phyloP scores from a whole-genome alignment of 495 filamentous ascomycete species.

The Xylaria cubensis region DNA sequence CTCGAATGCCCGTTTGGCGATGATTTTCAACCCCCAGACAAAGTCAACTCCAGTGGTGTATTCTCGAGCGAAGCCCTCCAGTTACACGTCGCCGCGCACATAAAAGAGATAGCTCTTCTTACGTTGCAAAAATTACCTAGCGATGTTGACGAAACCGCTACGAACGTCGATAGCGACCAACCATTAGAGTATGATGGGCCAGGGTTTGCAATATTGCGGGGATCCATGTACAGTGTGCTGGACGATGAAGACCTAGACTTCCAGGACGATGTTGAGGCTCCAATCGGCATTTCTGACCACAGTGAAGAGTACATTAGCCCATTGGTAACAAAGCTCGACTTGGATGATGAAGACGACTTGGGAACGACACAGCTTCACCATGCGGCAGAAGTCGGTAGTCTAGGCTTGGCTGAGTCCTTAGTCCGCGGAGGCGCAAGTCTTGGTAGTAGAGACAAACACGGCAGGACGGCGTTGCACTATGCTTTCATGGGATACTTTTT shows the following conservation, averaged over 20 bases:
- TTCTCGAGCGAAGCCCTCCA: slow-evolving; percentile 45
- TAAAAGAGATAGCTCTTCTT: slow-evolving; percentile 46
- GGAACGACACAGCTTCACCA: slow-evolving; percentile 44
- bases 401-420: slow-evolving; percentile 37
- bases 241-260: slow-evolving; percentile 41
- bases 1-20: slow-evolving; percentile 44
- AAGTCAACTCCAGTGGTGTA: slow-evolving; percentile 34
- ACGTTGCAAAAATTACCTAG: slow-evolving; percentile 43
- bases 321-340: slow-evolving; percentile 35
- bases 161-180: slow-evolving; percentile 41
- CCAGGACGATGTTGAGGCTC: slow-evolving; percentile 37
- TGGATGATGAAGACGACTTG: slow-evolving; percentile 40
- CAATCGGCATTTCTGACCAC: slow-evolving; percentile 28
- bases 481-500: background rate
- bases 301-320: slow-evolving; percentile 37
- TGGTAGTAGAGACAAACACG: slow-evolving; percentile 32
- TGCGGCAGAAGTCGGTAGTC: slow-evolving; percentile 37
- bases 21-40: slow-evolving; percentile 39
- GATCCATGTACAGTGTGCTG: slow-evolving; percentile 46
- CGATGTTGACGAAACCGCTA: slow-evolving; percentile 37
- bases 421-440: slow-evolving; percentile 36
- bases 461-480: slow-evolving; percentile 37
- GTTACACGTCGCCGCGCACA: slow-evolving; percentile 43
- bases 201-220: slow-evolving; percentile 29
- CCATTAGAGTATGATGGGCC: slow-evolving; percentile 39